Evolutionary conservation across 2,329 filamentous ascomycete species (phyloP).

Genomic region (Cladobotryum mycophilum): DNA sequence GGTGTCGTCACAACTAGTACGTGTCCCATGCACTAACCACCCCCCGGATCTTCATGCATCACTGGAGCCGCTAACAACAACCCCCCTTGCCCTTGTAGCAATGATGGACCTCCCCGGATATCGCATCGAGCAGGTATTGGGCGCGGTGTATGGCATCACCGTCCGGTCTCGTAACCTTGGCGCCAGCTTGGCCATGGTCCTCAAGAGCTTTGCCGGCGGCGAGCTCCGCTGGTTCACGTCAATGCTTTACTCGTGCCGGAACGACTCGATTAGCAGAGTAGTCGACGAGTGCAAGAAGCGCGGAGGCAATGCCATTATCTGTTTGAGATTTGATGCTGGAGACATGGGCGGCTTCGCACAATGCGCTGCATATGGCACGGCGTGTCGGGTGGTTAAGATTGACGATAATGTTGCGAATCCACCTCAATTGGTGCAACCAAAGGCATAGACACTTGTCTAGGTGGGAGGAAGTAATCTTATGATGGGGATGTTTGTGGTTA

Average conservation of each 20-base stretch:
- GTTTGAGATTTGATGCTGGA: slow-evolving; percentile 51
- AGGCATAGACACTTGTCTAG: too few relatives aligned
- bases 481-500: too few relatives aligned
- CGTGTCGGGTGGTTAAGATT: slow-evolving; percentile 51
- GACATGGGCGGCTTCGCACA: slow-evolving; percentile 51
- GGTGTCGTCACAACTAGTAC: slow-evolving; percentile 52
- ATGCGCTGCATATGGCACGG: slow-evolving; percentile 55
- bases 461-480: too few relatives aligned
- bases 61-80: not conserved
- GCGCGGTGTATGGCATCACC: slow-evolving; percentile 51
- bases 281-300: slow-evolving; percentile 51
- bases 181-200: slow-evolving; percentile 47
- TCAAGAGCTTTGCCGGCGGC: slow-evolving; percentile 52
- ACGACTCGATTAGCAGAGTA: slow-evolving; percentile 50
- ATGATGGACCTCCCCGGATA: slow-evolving; percentile 60
- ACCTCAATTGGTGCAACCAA: slow-evolving; percentile 19
- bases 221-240: slow-evolving; percentile 55
- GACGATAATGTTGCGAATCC: slow-evolving; percentile 27
- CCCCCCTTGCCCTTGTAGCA: slow-evolving; percentile 29
- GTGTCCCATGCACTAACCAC: slow-evolving; percentile 1
- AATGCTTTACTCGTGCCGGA: slow-evolving; percentile 52
- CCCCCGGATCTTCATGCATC: not conserved
- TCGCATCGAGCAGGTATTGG: slow-evolving; percentile 50
- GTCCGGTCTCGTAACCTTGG: slow-evolving; percentile 54
- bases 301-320: slow-evolving; percentile 55